These are phyloP conservation scores for Pseudohyphozyma bogoriensis DNA, from an alignment of 768 basidiomycete genomes.

Conservation along the genomic window DNA sequence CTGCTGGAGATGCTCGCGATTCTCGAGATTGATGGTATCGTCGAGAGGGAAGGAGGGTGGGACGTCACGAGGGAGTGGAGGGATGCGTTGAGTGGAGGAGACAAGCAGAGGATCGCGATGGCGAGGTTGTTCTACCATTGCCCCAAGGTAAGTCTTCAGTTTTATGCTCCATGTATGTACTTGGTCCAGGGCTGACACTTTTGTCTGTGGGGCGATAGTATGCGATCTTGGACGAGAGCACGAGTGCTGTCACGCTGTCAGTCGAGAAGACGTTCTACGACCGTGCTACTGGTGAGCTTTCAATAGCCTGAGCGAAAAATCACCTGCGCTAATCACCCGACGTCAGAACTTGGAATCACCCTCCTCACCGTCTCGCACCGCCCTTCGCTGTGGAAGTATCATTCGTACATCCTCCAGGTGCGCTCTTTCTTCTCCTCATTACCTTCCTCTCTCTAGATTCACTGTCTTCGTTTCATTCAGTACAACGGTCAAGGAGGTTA, in stretches of 20 bases:
- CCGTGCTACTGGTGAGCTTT: constrained; percentile 57
- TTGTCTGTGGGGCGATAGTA: constrained; percentile 48
- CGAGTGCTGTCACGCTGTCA: constrained; percentile 82
- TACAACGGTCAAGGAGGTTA: constrained; percentile 93
- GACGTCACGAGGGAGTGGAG: constrained; percentile 82
- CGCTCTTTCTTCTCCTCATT: neutral
- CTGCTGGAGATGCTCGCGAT: constrained; percentile 59
- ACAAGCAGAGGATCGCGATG: constrained; percentile 96
- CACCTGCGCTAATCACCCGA: too few relatives aligned
- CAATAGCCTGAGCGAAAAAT: too few relatives aligned
- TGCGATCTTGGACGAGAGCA: constrained; percentile 93
- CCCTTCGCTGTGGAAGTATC: constrained; percentile 73
- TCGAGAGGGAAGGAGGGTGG: constrained; percentile 96
- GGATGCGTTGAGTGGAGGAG: constrained; percentile 83
- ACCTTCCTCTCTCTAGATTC: neutral
- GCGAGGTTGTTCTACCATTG: constrained; percentile 89
- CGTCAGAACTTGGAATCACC: constrained; percentile 77
- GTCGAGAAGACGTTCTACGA: constrained; percentile 95
- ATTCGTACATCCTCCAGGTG: constrained; percentile 35
- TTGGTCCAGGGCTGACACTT: neutral
- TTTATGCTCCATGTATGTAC: neutral
- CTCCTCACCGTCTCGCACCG: constrained; percentile 91
- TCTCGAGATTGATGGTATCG: constrained; percentile 74
- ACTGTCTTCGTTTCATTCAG: constrained; percentile 41
- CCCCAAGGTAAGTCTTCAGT: constrained; percentile 56